phyloP scores from a whole-genome alignment of 768 basidiomycete species.

The Russula ochroleuca region DNA sequence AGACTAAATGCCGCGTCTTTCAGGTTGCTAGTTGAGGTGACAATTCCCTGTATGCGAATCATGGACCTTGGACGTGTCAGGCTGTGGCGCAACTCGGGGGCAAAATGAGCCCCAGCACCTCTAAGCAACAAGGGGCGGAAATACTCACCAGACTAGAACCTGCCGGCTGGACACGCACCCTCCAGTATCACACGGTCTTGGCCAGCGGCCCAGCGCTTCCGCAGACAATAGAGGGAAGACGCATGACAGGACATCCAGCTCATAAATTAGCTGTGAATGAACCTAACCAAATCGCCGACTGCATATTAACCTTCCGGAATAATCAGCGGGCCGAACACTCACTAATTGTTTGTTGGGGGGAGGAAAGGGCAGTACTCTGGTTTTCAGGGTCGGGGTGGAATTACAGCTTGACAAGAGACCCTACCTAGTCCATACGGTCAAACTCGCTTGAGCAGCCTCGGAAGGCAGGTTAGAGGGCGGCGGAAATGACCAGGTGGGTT shows the following conservation, averaged over 20 bases:
- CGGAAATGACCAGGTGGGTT: too few relatives aligned
- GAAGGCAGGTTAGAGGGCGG: too few relatives aligned
- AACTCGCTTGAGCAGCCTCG: not conserved
- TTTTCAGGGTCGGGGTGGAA: not conserved
- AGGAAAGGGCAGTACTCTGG: not conserved
- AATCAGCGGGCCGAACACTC: not conserved
- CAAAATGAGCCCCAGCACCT: too few relatives aligned
- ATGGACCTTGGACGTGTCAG: not conserved
- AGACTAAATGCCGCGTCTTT: not conserved
- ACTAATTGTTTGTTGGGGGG: too few relatives aligned
- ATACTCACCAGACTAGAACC: not conserved
- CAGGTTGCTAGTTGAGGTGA: not conserved
- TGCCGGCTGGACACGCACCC: not conserved
- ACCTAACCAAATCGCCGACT: not conserved
- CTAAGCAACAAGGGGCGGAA: not conserved
- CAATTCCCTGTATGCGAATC: not conserved
- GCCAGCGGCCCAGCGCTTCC: not conserved
- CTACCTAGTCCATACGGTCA: not conserved
- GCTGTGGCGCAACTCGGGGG: too few relatives aligned
- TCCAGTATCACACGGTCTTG: not conserved
- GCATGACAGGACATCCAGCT: not conserved
- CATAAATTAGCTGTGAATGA: not conserved
- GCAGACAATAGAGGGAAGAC: not conserved
- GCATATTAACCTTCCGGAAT: not conserved
- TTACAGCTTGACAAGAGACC: not conserved